A percentile compares a stretch with the other conserved stretches of the same genome.
These are phyloP conservation scores for Pichia sp. DNA, from an alignment of 1,139 yeast species.

Conservation along the genomic window DNA sequence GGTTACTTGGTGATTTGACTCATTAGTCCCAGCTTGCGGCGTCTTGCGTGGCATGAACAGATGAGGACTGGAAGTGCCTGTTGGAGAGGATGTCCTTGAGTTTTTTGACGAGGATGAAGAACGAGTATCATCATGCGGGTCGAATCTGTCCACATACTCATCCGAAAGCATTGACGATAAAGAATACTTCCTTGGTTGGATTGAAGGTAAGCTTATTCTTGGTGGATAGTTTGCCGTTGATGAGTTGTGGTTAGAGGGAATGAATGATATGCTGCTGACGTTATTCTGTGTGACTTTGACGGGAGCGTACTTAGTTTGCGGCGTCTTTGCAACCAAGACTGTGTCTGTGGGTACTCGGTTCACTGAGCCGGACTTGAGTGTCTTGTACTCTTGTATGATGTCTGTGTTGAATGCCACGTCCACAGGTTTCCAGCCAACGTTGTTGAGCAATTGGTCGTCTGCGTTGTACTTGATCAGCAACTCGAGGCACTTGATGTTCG, in stretches of 20 bases:
- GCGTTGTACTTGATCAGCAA: constrained; percentile 52
- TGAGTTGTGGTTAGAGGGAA: constrained; percentile 5
- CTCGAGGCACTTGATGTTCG: constrained; percentile 60
- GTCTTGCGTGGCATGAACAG: constrained; percentile 7
- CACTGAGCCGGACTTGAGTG: constrained; percentile 15
- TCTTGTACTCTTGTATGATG: constrained; percentile 35
- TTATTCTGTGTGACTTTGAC: constrained; percentile 4
- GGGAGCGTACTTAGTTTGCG: constrained; percentile 12
- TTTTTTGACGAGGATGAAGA: constrained; percentile 18
- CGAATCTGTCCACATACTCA: constrained; percentile 19
- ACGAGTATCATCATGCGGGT: constrained; percentile 16
- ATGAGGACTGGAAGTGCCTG: constrained; percentile 6
- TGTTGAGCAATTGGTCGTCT: constrained; percentile 48
- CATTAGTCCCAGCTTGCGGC: constrained; percentile 6
- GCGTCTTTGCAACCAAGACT: constrained; percentile 2
- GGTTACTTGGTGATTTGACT: neutral
- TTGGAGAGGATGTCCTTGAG: constrained; percentile 26
- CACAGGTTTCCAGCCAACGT: constrained; percentile 65
- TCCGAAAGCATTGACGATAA: constrained; percentile 85
- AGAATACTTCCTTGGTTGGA: constrained; percentile 90
- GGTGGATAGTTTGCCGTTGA: constrained; percentile 5
- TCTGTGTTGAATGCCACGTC: constrained; percentile 53
- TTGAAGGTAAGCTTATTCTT: constrained; percentile 25
- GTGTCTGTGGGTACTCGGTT: neutral
- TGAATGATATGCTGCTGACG: constrained; percentile 10